These are phyloP conservation scores for Suillus hirtellus DNA, from an alignment of 768 basidiomycete species.

Conservation along the genomic window DNA sequence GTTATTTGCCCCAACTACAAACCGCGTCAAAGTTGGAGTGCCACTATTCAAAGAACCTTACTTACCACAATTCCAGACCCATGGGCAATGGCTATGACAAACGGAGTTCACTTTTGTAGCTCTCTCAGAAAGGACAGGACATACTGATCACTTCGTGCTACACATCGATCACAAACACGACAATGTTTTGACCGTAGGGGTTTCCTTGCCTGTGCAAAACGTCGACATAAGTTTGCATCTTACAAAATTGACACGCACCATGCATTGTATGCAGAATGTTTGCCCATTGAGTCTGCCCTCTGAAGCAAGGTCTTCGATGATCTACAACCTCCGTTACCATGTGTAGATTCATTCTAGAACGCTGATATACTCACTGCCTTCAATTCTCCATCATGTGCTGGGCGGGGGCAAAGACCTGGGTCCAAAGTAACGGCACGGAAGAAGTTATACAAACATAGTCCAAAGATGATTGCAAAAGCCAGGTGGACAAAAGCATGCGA, in stretches of 20 bases:
- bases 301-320: conserved; percentile 88
- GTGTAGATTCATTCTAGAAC: neutral
- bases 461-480: conserved; percentile 67
- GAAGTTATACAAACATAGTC: conserved; percentile 85
- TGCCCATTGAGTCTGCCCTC: conserved; percentile 90
- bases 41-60: conserved; percentile 9
- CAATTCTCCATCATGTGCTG: conserved; percentile 79
- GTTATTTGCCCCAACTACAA: conserved; percentile 83
- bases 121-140: conserved; percentile 28
- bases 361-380: conserved; percentile 63
- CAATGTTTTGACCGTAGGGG: conserved; percentile 96
- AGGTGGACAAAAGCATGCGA: conserved; percentile 76
- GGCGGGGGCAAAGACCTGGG: conserved; percentile 83
- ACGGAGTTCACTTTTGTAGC: conserved; percentile 8
- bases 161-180: conserved; percentile 86
- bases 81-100: conserved; percentile 85
- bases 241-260: conserved; percentile 50
- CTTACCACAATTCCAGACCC: conserved; percentile 98
- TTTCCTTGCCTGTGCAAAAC: conserved; percentile 63
- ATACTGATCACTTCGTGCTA: conserved; percentile 91
- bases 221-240: neutral
- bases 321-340: conserved; percentile 41
- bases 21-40: neutral
- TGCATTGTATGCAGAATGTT: conserved; percentile 94
- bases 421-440: conserved; percentile 88